Percentiles rank a stretch among this genome's conserved stretches.
Evolutionary conservation across 345 rosid species (phyloP).

Genomic region (Carallia brachiata): DNA sequence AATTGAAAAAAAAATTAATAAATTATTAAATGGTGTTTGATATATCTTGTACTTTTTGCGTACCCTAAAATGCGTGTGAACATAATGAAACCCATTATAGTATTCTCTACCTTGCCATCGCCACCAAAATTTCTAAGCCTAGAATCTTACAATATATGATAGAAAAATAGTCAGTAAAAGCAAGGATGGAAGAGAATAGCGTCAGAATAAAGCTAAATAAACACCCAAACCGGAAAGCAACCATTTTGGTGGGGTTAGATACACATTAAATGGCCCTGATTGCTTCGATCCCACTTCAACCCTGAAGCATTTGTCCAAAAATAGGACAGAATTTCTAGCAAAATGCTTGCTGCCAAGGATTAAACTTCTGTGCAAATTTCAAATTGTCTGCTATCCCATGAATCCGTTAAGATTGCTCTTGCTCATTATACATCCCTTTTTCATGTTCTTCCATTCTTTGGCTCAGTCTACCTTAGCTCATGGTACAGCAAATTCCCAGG

Average conservation of each 20-base stretch:
- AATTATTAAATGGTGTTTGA: no score
- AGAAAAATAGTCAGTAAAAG: conserved; percentile 4
- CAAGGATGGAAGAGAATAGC: conserved; percentile 9
- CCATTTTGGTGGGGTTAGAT: conserved; percentile 6
- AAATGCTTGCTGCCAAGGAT: not conserved
- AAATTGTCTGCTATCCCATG: conserved; percentile 20
- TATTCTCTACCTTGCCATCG: conserved; percentile 31
- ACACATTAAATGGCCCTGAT: not conserved
- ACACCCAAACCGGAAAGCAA: conserved; percentile 10
- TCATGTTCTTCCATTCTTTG: conserved; percentile 11
- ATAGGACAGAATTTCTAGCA: not conserved
- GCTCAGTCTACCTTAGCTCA: conserved; percentile 22
- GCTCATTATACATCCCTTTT: not conserved
- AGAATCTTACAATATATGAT: not conserved
- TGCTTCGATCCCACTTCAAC: conserved; percentile 1
- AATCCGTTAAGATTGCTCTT: conserved; percentile 13
- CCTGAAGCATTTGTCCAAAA: not conserved
- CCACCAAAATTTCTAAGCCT: conserved; percentile 13
- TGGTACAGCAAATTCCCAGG: conserved; percentile 11
- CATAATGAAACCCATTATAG: no score
- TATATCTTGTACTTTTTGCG: no score
- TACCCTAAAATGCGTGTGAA: no score
- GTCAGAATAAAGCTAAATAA: conserved; percentile 15
- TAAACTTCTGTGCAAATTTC: conserved; percentile 15
- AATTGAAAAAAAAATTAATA: no score